A percentile compares a stretch with the other conserved stretches of the same genome.
These are phyloP conservation scores for Cercospora sp. DNA, from an alignment of 2,329 filamentous ascomycete genomes.

Conservation along the genomic window DNA sequence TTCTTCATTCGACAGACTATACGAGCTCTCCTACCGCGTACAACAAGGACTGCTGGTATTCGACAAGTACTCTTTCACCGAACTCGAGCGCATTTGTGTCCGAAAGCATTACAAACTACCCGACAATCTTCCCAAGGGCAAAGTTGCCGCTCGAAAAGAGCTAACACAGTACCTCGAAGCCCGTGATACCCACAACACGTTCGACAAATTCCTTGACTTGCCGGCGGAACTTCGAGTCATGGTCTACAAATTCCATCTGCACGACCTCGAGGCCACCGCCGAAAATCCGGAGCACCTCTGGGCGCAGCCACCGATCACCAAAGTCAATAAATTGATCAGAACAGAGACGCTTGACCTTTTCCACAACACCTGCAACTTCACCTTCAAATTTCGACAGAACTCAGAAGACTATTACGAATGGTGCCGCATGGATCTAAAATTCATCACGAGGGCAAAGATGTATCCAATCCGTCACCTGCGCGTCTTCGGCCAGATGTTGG, in stretches of 20 bases:
- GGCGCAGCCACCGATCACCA: background rate
- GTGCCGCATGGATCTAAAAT: background rate
- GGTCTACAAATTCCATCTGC: background rate
- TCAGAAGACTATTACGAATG: background rate
- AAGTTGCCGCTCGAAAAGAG: background rate
- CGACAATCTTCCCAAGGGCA: background rate
- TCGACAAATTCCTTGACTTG: background rate
- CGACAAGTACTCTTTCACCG: background rate
- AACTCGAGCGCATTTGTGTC: background rate
- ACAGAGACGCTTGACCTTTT: background rate
- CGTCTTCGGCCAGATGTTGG: background rate
- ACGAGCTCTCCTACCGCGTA: background rate
- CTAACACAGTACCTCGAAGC: background rate
- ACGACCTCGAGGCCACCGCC: background rate
- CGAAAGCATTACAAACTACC: background rate
- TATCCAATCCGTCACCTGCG: background rate
- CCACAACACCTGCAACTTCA: background rate
- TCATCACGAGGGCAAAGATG: background rate
- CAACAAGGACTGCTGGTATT: background rate
- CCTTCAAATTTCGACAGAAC: background rate
- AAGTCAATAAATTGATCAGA: background rate
- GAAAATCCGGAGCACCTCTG: background rate
- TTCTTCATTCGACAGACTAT: background rate
- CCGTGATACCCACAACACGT: background rate
- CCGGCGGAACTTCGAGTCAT: background rate